Conservation (phyloP, 441 rosid species). For the Sinapis alba region DNA sequence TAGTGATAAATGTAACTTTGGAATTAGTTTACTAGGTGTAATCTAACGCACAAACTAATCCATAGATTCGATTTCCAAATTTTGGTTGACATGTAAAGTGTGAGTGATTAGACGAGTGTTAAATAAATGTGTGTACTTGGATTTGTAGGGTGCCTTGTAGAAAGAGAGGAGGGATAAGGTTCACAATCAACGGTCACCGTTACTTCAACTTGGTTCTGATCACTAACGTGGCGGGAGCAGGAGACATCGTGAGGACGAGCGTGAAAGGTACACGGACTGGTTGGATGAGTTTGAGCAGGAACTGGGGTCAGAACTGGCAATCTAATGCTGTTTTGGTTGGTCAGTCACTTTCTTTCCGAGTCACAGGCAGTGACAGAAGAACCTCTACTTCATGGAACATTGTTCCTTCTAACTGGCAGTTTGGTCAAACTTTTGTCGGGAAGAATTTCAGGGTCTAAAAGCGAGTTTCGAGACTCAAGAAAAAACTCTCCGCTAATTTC, state of each 20-base stretch:
- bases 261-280: conserved; percentile 58
- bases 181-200: conserved; percentile 50
- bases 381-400: conserved; percentile 54
- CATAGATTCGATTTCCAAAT: background rate
- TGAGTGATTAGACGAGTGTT: conserved; percentile 12
- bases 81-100: background rate
- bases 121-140: background rate
- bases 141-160: conserved; percentile 50
- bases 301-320: conserved; percentile 88
- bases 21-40: background rate
- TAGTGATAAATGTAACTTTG: background rate
- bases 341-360: conserved; percentile 50
- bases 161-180: conserved; percentile 53
- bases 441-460: conserved; percentile 50
- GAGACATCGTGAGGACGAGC: conserved; percentile 60
- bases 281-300: conserved; percentile 69
- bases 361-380: conserved; percentile 58
- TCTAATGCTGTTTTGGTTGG: conserved; percentile 52
- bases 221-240: conserved; percentile 77
- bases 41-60: background rate
- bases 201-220: conserved; percentile 53
- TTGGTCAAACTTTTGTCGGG: conserved; percentile 54
- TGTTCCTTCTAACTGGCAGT: conserved; percentile 53
- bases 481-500: conserved; percentile 39
- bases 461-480: conserved; percentile 27